Base-by-base conservation (phyloP, 495 filamentous ascomycete species). In the Niebla homalea region DNA sequence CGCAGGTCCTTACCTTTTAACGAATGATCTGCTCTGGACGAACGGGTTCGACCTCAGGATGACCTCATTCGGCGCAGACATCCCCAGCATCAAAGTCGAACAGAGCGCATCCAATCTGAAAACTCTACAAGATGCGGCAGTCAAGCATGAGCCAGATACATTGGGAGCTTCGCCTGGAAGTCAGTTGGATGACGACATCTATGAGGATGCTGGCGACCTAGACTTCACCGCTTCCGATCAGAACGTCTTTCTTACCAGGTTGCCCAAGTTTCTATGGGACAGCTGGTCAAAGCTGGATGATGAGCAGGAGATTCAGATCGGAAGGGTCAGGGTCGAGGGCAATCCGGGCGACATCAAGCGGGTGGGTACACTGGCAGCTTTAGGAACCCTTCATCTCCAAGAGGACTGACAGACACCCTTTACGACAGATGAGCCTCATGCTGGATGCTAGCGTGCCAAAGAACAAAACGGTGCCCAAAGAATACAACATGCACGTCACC, bases 191-290 rank as follows among this genome's bases (percentile, higher is more conserved):
- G 81, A 89, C 21, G 85, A 87, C 56, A 70, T 85, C 50, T 87
- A 87, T 53, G 89, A 96, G 64, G 89, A 96, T 64, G 83, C 85
- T 4, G 85, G 86, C 45, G 89, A 96, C 55, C 70, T 94, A 26
- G 80, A 85, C 37, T 90, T 94, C 51, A 73, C 75, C 45, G 69
- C 76, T 41, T 68, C 73, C 8, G 66, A 64, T 16, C 69, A 73
- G 44, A 69, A 68, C 48, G 67, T 87, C 40, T 93, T 83, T 70
- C 70, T 96, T 21, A 79, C 83, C 19, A 79, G 85, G 45, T 69
- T 94, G 6, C 88, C 89, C 3, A 75, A 79, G 50, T 81, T 80
- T 56, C 69, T 96, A 10, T 92, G 84, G 81, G 75, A 92, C 51
- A 66, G 71, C 50, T 76, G 78, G 78, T 75, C 59, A 7, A 68